These are phyloP conservation scores for Neospermospora avenae DNA, from an alignment of 2,329 filamentous ascomycete species.

Conservation along the genomic window DNA sequence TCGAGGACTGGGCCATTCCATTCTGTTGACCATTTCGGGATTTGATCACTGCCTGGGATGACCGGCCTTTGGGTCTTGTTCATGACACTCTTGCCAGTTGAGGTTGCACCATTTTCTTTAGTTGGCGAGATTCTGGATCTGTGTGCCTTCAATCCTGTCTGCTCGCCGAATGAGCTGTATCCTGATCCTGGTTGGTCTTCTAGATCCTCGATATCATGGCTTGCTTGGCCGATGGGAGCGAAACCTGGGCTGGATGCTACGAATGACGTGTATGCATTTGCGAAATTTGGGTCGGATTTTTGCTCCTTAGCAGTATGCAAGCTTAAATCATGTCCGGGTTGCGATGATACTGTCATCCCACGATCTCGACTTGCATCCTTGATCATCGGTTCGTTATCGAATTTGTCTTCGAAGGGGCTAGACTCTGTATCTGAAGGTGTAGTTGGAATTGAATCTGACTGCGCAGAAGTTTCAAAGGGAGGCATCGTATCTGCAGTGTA, in stretches of 20 bases:
- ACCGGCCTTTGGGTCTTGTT: background rate
- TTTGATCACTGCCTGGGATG: background rate
- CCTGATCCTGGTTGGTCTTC: background rate
- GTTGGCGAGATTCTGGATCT: background rate
- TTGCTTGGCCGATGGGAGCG: conserved; percentile 1
- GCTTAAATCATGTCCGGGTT: conserved; percentile 14
- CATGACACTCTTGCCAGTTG: background rate
- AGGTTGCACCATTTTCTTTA: no score
- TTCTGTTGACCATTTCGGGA: background rate
- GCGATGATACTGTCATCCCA: conserved; percentile 3
- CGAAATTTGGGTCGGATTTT: conserved; percentile 24
- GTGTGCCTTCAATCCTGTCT: background rate
- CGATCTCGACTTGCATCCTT: conserved; percentile 14
- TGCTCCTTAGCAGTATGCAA: conserved; percentile 14
- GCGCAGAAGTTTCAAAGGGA: conserved; percentile 25
- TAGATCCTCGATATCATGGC: background rate
- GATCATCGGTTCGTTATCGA: conserved; percentile 18
- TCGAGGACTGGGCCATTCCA: background rate
- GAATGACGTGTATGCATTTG: conserved; percentile 20
- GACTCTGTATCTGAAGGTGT: conserved; percentile 22
- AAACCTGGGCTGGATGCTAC: conserved; percentile 16
- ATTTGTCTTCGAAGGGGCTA: conserved; percentile 13
- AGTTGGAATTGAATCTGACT: conserved; percentile 22
- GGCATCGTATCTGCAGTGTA: conserved; percentile 30
- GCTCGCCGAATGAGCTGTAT: background rate